Evolutionary conservation across 768 basidiomycete species (phyloP), one percentile per base, ranked within the genome.

Genomic region (Leccinum ochraceum): DNA sequence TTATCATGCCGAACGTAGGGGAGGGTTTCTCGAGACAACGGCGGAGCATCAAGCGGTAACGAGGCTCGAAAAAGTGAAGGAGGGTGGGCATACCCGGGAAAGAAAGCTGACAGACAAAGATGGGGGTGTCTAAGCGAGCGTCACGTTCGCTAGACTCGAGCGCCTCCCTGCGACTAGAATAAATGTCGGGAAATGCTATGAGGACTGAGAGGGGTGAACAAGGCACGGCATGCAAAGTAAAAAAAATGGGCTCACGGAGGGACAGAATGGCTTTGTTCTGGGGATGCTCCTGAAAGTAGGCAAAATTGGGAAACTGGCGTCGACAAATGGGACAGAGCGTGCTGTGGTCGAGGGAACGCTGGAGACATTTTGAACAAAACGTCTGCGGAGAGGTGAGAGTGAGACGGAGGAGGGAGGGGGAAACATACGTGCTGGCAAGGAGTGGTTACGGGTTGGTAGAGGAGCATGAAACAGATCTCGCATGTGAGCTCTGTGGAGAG

Each of bases 21-120:
- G 77, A 78, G 5, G 84, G 79, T 16, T 82, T 85, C 67, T 93
- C 88, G 59, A 98, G 87, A 71, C 91, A 94, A n/a, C 96, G 87
- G 24, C 96, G 90, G 57, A 98, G 88, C 96, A 98, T 98, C 54
- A 98, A 82, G 7, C 96, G 89, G 73, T 98, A 95, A 67, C 92
- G 83, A 0, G 96, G 96, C 73, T 98, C 96, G 71, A 93, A 98
- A 69, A 98, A 88, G 74, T 97, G 95, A 16, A 98, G 79, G 57
- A 89, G 80, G 52, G 90, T 95, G 44, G 94, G 94, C 78, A 94
- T 86, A 58, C 89, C 90, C 2, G 96, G 96, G 77, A 97, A 98
- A 51, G 88, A 86, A 54, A 97, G 86, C 48, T 90, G 90, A 71
- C 89, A 91, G 64, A 95, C 86, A 67, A 98, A 95, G 62, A 98